Base-by-base conservation (phyloP, 306 rosid species). In the Fragaria iinumae region DNA sequence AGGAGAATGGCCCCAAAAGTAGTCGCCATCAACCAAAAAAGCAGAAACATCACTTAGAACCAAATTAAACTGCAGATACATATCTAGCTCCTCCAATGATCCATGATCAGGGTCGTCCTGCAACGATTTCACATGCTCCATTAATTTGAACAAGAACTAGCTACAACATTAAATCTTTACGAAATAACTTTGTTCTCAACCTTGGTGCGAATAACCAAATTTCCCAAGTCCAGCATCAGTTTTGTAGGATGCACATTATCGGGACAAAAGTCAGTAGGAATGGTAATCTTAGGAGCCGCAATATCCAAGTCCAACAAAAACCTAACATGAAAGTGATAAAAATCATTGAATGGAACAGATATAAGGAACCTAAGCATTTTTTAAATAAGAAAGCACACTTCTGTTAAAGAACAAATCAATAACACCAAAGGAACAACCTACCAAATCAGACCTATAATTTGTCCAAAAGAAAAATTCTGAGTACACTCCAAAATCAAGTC, bases 231-330 rank as follows among this genome's bases (percentile, higher is more conserved):
- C 76, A 95, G 89, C 85, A 95, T 79, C 81, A 95, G 97, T 80
- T 92, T 95, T 60, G 96, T 87, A 18, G 96, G 84, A 89, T 83
- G 91, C 69, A 67, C 71, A 73, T 84, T 84, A 85, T 95, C 93
- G 0, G 96, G 99, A 86, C 83, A 76, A 87, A 92, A 92, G 70
- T 90, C 91, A 23, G 99, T 90, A 76, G 99, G 99, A 82, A 95
- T 89, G 57, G 96, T 90, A 80, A 95, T 90, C 87, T 95, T 95
- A 52, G 99, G 99, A 80, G 99, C 99, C 18, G 99, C 99, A 80
- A 95, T 95, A 77, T 95, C 97, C 86, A 95, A 86, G 86, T 95
- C 91, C 88, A 95, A 74, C 80, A 91, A 81, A 90, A 95, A 95
- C 91, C 99, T 95, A 83, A 67, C 72, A 86, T 63, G 78, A 48